phyloP scores from a whole-genome alignment of 352 stramenopile genomes.

The Phytopythium aichiense region DNA sequence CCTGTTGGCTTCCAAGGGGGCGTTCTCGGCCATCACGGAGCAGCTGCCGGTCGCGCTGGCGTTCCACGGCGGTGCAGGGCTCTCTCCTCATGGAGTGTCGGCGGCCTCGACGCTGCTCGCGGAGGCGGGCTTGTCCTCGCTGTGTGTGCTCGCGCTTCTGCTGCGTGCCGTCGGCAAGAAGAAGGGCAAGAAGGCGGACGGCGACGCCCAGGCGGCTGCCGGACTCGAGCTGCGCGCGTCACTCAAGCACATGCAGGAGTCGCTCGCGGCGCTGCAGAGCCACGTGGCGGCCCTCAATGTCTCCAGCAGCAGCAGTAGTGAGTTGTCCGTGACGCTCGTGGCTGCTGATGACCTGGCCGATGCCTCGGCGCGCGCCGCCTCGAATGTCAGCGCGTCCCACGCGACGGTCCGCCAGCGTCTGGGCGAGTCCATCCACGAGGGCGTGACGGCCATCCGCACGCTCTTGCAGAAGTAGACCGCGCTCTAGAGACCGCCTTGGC shows the following conservation, averaged over 20 bases:
- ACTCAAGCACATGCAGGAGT: conserved; percentile 63
- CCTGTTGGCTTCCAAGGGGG: conserved; percentile 23
- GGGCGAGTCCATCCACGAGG: conserved; percentile 29
- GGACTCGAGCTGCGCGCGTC: conserved; percentile 36
- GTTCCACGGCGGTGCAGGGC: conserved; percentile 8
- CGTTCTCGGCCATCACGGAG: conserved; percentile 23
- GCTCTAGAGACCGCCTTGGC: too few species aligned
- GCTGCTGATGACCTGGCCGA: conserved; percentile 9
- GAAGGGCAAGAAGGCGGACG: conserved; percentile 66
- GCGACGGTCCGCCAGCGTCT: conserved; percentile 27
- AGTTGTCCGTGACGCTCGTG: conserved; percentile 3
- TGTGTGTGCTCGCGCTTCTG: conserved; percentile 39
- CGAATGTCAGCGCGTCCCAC: conserved; percentile 41
- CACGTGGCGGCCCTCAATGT: conserved; percentile 32
- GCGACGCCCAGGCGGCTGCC: conserved; percentile 16
- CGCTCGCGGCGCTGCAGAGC: conserved; percentile 29
- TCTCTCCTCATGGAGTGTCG: conserved; percentile 55
- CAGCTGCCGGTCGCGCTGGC: conserved; percentile 17
- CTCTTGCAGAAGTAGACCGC: conserved; percentile 39
- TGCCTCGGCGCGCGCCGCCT: conserved; percentile 19
- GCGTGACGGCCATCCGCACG: conserved; percentile 24
- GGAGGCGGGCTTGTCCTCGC: conserved; percentile 55
- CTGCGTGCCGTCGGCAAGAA: conserved; percentile 49
- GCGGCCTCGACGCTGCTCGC: conserved; percentile 45
- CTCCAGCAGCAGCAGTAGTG: background rate